phyloP scores from a whole-genome alignment of 345 rosid species.

The Hirschfeldia incana region DNA sequence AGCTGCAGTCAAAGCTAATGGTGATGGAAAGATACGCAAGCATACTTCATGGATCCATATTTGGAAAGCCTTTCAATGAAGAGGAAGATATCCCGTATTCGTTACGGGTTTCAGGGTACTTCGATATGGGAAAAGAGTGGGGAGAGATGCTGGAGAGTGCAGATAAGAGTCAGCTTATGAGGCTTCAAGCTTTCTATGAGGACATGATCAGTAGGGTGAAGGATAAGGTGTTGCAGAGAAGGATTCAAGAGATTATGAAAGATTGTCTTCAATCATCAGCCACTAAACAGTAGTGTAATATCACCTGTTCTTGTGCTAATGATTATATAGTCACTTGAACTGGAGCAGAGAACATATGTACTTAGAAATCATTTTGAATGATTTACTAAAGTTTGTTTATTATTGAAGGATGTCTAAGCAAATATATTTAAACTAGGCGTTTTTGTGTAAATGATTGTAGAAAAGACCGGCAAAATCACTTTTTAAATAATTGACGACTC shows the following conservation, averaged over 20 bases:
- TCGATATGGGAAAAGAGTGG: constrained; percentile 78
- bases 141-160: constrained; percentile 75
- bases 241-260: constrained; percentile 77
- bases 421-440: too few relatives aligned
- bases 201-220: constrained; percentile 76
- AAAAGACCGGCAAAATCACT: too few relatives aligned
- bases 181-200: constrained; percentile 72
- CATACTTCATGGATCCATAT: constrained; percentile 81
- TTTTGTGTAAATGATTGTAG: too few relatives aligned
- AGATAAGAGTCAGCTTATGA: constrained; percentile 62
- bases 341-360: neutral
- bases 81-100: constrained; percentile 66
- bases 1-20: constrained; percentile 60
- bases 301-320: neutral
- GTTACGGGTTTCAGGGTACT: constrained; percentile 47
- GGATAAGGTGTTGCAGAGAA: constrained; percentile 77
- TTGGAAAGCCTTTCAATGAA: constrained; percentile 71
- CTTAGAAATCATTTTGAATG: neutral
- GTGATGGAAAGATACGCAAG: constrained; percentile 71
- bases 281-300: constrained; percentile 16
- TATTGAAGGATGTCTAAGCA: neutral
- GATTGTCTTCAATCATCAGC: constrained; percentile 58
- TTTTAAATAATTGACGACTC: too few relatives aligned
- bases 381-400: neutral
- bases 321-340: neutral